phyloP scores from a whole-genome alignment of 2,329 filamentous ascomycete genomes.

The Pseudocercospora pini-densiflorae region DNA sequence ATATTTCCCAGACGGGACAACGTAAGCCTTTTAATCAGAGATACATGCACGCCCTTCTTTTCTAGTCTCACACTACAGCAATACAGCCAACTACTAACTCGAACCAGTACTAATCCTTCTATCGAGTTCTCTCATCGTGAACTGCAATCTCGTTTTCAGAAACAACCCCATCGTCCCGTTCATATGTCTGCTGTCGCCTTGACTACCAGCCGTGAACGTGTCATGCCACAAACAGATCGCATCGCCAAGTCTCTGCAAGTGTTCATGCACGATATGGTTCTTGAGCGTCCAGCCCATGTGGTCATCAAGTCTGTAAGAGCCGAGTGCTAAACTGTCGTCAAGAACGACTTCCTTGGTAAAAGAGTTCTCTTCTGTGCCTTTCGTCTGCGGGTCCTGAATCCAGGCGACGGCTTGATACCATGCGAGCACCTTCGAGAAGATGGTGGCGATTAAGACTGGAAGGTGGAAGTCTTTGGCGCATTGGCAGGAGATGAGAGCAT shows the following conservation, averaged over 20 bases:
- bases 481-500: constrained; percentile 24
- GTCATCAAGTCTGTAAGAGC: constrained; percentile 23
- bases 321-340: constrained; percentile 19
- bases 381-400: constrained; percentile 18
- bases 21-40: too few species aligned
- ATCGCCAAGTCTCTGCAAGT: constrained; percentile 24
- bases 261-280: constrained; percentile 27
- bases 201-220: constrained; percentile 12
- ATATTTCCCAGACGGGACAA: too few species aligned
- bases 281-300: constrained; percentile 22
- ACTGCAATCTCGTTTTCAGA: constrained; percentile 21
- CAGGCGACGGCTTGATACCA: constrained; percentile 27
- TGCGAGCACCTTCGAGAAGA: constrained; percentile 23
- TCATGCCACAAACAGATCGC: constrained; percentile 15
- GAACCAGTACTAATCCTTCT: constrained; percentile 2
- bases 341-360: constrained; percentile 22
- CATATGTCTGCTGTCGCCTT: constrained; percentile 14
- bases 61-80: neutral
- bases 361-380: neutral
- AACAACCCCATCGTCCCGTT: constrained; percentile 16
- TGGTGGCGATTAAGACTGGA: constrained; percentile 18
- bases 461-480: constrained; percentile 27
- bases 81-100: neutral
- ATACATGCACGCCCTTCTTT: too few species aligned
- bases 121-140: constrained; percentile 22